Evolutionary conservation across 805 yeast species (phyloP), one percentile per base, ranked within the genome.

Genomic region (Yarrowia hollandica): DNA sequence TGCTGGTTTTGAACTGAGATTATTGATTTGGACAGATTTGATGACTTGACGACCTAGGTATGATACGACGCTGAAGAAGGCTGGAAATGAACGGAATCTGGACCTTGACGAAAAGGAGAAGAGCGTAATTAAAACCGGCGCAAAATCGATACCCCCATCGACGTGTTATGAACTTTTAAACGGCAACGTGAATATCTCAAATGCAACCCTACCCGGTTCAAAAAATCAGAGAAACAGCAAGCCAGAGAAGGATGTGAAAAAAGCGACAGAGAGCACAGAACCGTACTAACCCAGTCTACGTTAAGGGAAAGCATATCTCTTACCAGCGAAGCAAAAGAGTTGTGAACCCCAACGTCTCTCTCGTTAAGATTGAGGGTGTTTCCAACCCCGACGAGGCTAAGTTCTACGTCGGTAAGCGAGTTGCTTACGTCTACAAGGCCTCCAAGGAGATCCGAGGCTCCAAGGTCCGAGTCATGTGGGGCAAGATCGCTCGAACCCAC

Each of bases 391-490:
- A 88, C 77, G 99, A 92, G 68, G 97, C 99, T 73, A 87, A 89
- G 82, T 94, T 94, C 86, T 94, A 94, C 95, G 85, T 94, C 74
- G 99, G 99, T 82, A 94, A 94, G 90, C 89, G 96, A 79, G 86
- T 94, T 70, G 99, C 98, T 73, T 94, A 89, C 85, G 98, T 94
- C 73, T 94, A 94, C 97, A 89, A 96, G 82, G 96, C 96, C 77
- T 80, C 88, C 75, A 94, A 90, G 84, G 98, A 91, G 82, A 80
- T 91, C 76, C 88, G 96, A 86, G 98, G 98, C 79, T 82, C 98
- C 73, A 92, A 94, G 85, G 89, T 92, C 83, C 90, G 98, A 84
- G 97, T 94, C 75, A 90, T 94, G 83, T 94, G 99, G 99, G 99
- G 99, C 62, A 92, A 92, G 84, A 84, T 94, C 71, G 82, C 95